Evolutionary conservation across 2,329 filamentous ascomycete genomes (phyloP).

Genomic region (Monascus ruber): DNA sequence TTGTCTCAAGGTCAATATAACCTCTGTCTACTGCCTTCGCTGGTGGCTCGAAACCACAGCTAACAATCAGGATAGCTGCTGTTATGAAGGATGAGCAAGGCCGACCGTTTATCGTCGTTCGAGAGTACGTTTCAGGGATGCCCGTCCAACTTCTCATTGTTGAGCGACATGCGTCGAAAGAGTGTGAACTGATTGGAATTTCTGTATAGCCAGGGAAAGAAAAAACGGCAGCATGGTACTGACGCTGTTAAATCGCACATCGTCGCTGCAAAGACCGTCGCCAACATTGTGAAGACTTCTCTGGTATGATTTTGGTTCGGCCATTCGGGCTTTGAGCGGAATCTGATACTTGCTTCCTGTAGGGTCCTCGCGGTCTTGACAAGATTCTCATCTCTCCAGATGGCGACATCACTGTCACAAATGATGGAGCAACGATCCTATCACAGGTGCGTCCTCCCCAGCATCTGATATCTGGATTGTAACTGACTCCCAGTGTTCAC

Average conservation of each 20-base stretch:
- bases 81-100: conserved; percentile 96
- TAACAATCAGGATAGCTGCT: conserved; percentile 39
- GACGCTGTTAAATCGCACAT: conserved; percentile 98
- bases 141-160: too few species aligned
- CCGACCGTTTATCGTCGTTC: conserved; percentile 91
- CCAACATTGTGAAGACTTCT: conserved; percentile 95
- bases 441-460: conserved; percentile 45
- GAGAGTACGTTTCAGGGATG: conserved; percentile 59
- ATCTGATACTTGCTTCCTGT: conserved; percentile 5
- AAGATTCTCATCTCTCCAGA: conserved; percentile 99
- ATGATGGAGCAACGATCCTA: conserved; percentile 95
- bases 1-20: conserved; percentile 33
- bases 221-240: conserved; percentile 92
- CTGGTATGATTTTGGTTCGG: conserved; percentile 41
- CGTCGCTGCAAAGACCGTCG: conserved; percentile 86
- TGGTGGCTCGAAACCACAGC: conserved; percentile 1
- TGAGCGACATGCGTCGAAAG: not conserved
- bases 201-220: conserved; percentile 70
- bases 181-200: conserved; percentile 15
- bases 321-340: not conserved
- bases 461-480: conserved; percentile 1
- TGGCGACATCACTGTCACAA: conserved; percentile 97
- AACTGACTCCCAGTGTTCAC: conserved; percentile 2
- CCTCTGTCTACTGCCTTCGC: conserved; percentile 8
- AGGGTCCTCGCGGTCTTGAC: conserved; percentile 87